Evolutionary conservation across 495 filamentous ascomycete species (phyloP).

Genomic region (Aspergillus haitiensis): DNA sequence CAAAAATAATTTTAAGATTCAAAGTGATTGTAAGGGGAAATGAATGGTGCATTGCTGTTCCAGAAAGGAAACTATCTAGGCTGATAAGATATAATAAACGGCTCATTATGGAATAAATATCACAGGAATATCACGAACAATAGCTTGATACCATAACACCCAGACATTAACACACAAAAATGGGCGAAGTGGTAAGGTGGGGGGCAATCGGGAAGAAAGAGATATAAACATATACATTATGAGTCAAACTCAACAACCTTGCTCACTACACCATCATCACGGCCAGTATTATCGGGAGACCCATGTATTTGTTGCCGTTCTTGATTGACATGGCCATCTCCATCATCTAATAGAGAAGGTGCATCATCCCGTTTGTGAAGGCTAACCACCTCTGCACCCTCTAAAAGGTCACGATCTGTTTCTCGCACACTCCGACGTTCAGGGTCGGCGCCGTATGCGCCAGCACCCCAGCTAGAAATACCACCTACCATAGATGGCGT

Average conservation of each 20-base stretch:
- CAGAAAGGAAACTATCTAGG: constrained; percentile 14
- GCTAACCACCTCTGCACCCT: constrained; percentile 28
- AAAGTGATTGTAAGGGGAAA: not conserved
- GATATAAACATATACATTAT: constrained; percentile 18
- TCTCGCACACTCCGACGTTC: constrained; percentile 48
- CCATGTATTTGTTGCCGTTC: constrained; percentile 1
- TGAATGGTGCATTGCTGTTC: constrained; percentile 2
- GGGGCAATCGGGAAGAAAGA: not conserved
- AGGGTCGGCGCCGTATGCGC: constrained; percentile 52
- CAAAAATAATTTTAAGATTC: not conserved
- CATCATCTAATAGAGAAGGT: constrained; percentile 31
- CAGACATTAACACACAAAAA: not conserved
- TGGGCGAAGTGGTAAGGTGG: not conserved
- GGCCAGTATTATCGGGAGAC: constrained; percentile 2
- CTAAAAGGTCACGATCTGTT: constrained; percentile 26
- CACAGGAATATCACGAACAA: not conserved
- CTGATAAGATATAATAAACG: constrained; percentile 1
- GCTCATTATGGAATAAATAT: not conserved
- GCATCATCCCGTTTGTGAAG: constrained; percentile 34
- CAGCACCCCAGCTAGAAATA: constrained; percentile 48
- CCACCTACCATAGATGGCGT: constrained; percentile 40
- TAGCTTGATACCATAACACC: too few relatives aligned
- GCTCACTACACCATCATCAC: constrained; percentile 36
- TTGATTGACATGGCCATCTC: constrained; percentile 17
- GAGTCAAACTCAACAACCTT: constrained; percentile 46